A percentile compares a stretch with the other conserved stretches of the same genome.
Conservation (phyloP, 225 moss, liverwort and hornwort genomes). For the Antitrichia curtipendula region DNA sequence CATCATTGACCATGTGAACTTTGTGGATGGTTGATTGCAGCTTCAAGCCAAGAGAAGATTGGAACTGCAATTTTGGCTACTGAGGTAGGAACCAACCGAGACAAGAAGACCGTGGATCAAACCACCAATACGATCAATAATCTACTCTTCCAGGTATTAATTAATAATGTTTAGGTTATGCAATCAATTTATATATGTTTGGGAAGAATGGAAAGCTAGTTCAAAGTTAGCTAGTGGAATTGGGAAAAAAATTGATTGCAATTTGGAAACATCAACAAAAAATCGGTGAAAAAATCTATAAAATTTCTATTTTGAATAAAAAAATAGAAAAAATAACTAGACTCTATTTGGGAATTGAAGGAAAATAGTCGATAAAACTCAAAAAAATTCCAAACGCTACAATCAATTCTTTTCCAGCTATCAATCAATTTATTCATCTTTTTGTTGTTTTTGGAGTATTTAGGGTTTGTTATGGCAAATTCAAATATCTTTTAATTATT, state of each 20-base stretch:
- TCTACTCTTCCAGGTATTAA: conserved; percentile 48
- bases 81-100: conserved; percentile 81
- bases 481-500: not conserved
- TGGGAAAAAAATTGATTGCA: no score
- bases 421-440: not conserved
- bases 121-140: conserved; percentile 48
- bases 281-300: no score
- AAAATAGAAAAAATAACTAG: no score
- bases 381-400: no score
- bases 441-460: not conserved
- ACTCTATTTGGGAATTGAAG: no score
- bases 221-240: no score
- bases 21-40: not conserved
- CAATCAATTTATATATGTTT: no score
- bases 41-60: conserved; percentile 45
- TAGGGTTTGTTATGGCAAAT: not conserved
- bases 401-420: not conserved
- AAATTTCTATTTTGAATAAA: no score
- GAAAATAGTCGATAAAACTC: no score
- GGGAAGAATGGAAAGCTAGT: no score
- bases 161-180: no score
- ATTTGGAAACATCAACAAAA: no score
- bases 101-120: conserved; percentile 46
- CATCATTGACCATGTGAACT: not conserved
- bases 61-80: conserved; percentile 78